phyloP scores from a whole-genome alignment of 2,329 filamentous ascomycete species.

The Beauveria sp. region DNA sequence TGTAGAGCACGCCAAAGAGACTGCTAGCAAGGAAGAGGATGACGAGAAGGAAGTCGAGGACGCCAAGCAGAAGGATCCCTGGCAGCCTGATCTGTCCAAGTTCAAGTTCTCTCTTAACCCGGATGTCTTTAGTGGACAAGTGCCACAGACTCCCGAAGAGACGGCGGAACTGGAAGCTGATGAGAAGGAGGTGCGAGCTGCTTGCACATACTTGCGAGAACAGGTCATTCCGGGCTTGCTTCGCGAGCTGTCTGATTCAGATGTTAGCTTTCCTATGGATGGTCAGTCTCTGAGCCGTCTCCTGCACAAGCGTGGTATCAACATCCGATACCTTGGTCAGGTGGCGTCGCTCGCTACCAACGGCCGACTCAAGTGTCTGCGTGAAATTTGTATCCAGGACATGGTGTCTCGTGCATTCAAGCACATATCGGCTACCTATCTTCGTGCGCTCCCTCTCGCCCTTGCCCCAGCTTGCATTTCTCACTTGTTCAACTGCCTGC shows the following conservation, averaged over 20 bases:
- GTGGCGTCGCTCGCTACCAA: slow-evolving; percentile 65
- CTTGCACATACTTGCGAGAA: slow-evolving; percentile 68
- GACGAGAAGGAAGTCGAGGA: slow-evolving; percentile 7
- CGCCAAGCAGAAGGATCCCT: slow-evolving; percentile 20
- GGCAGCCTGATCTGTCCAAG: slow-evolving; percentile 72
- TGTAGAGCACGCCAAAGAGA: slow-evolving; percentile 32
- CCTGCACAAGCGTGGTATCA: slow-evolving; percentile 94
- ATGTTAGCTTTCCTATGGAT: slow-evolving; percentile 97
- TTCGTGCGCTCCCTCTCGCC: slow-evolving; percentile 70
- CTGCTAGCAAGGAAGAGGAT: slow-evolving; percentile 13
- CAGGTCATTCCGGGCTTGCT: slow-evolving; percentile 79
- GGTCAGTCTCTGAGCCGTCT: slow-evolving; percentile 83
- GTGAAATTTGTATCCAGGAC: slow-evolving; percentile 73
- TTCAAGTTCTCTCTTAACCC: slow-evolving; percentile 90
- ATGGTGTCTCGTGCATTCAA: slow-evolving; percentile 97
- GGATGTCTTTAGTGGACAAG: slow-evolving; percentile 89
- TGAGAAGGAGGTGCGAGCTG: slow-evolving; percentile 79
- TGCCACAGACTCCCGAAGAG: slow-evolving; percentile 82
- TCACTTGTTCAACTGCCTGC: slow-evolving; percentile 87
- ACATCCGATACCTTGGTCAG: slow-evolving; percentile 89
- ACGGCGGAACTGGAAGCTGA: slow-evolving; percentile 76
- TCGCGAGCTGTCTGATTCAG: slow-evolving; percentile 80
- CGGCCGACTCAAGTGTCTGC: slow-evolving; percentile 67
- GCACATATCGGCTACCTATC: slow-evolving; percentile 72
- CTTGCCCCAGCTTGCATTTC: slow-evolving; percentile 73